phyloP scores from a whole-genome alignment of 2,329 filamentous ascomycete genomes.

The Apiospora rasikravindrae region DNA sequence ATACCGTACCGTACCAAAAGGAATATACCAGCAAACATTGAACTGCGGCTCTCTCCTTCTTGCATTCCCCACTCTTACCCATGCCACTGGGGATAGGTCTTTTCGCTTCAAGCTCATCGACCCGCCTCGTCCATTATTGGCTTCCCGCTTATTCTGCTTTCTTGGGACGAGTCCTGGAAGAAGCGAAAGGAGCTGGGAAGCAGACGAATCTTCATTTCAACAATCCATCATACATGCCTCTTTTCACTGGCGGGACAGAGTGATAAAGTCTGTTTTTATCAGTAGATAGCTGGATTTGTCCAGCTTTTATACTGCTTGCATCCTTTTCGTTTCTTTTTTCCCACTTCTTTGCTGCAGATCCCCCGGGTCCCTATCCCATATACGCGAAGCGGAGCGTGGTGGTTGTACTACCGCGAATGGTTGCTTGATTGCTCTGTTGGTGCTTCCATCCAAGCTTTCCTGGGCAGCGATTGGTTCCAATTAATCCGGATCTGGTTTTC shows the following conservation, averaged over 20 bases:
- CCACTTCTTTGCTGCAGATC: conserved; percentile 9
- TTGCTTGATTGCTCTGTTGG: background rate
- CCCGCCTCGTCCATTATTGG: conserved; percentile 12
- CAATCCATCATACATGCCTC: background rate
- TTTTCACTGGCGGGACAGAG: background rate
- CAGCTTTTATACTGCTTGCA: background rate
- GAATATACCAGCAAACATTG: background rate
- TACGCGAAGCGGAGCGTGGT: background rate
- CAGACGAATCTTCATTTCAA: background rate
- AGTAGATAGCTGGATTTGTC: background rate
- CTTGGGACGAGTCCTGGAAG: background rate
- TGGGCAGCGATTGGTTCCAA: background rate
- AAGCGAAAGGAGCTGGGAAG: background rate
- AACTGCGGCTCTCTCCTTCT: background rate
- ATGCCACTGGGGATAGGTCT: background rate
- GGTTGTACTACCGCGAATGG: background rate
- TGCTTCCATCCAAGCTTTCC: background rate
- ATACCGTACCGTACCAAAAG: background rate
- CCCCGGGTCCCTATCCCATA: background rate
- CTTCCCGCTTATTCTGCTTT: conserved; percentile 14
- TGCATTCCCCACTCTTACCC: background rate
- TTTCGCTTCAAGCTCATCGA: conserved; percentile 10
- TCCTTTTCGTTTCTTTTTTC: background rate
- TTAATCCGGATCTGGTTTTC: background rate
- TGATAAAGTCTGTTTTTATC: background rate